Percentiles rank a stretch among this genome's conserved stretches.
These are phyloP conservation scores for Linnemannia hyalina DNA, from an alignment of 192 early-diverging fungal species.

Conservation along the genomic window DNA sequence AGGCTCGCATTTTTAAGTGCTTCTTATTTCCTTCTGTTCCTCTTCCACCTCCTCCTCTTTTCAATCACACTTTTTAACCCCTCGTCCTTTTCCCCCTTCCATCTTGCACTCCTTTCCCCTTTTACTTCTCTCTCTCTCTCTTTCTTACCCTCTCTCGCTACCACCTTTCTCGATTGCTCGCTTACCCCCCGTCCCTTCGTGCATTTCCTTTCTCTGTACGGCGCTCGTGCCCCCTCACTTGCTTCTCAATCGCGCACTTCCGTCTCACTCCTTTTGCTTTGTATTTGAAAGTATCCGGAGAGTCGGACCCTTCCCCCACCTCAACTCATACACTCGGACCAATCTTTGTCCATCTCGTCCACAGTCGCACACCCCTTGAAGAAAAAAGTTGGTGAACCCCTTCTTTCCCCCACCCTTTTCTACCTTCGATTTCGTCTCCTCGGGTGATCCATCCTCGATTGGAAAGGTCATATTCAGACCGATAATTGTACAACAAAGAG, in stretches of 20 bases:
- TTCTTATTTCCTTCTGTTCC: neutral
- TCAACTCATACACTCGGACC: neutral
- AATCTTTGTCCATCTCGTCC: neutral
- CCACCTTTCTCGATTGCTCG: too few species aligned
- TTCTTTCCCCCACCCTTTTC: neutral
- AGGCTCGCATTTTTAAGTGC: neutral
- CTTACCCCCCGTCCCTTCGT: too few species aligned
- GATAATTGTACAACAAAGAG: neutral
- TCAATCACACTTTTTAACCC: neutral
- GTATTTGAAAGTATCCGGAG: neutral
- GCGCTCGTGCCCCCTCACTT: too few species aligned
- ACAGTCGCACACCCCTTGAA: neutral
- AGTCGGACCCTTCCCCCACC: neutral
- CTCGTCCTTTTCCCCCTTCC: neutral
- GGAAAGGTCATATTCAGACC: neutral
- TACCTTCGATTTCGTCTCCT: neutral
- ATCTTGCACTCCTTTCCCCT: neutral
- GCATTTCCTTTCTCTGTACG: too few species aligned
- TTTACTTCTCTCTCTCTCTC: neutral
- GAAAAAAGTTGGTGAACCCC: neutral
- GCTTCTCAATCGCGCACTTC: neutral
- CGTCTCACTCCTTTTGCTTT: neutral
- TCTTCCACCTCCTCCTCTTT: neutral
- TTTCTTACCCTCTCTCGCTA: neutral
- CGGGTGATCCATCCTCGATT: conserved; percentile 5